Conservation (phyloP, 805 yeast genomes). For the Lipomyces japonicus region DNA sequence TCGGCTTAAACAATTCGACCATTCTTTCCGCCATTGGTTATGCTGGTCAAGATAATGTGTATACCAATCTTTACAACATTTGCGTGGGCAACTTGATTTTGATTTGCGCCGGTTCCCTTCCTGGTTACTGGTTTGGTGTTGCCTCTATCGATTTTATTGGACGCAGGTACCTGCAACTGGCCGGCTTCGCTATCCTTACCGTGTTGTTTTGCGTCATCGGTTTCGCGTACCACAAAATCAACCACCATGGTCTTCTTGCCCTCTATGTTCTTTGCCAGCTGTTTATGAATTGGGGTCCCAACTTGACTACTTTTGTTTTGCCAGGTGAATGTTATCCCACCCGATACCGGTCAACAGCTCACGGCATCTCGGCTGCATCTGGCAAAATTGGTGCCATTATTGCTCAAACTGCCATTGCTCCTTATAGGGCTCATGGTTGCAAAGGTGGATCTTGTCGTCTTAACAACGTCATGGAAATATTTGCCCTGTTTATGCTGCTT, state of each 20-base stretch:
- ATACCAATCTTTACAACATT: constrained; percentile 64
- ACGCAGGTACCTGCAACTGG: constrained; percentile 76
- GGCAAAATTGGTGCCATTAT: constrained; percentile 93
- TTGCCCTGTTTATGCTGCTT: constrained; percentile 83
- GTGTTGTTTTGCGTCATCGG: constrained; percentile 74
- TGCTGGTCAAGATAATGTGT: constrained; percentile 67
- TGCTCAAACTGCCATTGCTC: constrained; percentile 54
- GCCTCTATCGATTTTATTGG: constrained; percentile 79
- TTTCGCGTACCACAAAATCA: constrained; percentile 71
- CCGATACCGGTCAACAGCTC: constrained; percentile 92
- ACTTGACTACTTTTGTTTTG: constrained; percentile 82
- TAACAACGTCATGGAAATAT: constrained; percentile 90
- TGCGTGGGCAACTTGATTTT: constrained; percentile 91
- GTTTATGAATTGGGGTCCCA: constrained; percentile 91
- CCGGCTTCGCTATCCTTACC: constrained; percentile 72
- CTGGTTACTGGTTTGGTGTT: constrained; percentile 86
- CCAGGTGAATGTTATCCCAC: constrained; percentile 95
- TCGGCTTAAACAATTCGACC: constrained; percentile 74
- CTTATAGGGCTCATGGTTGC: constrained; percentile 76
- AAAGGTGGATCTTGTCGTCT: constrained; percentile 69
- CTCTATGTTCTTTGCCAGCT: constrained; percentile 77
- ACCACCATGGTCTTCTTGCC: constrained; percentile 65
- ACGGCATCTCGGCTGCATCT: constrained; percentile 87
- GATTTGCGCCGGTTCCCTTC: constrained; percentile 91
- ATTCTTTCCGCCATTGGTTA: constrained; percentile 81